A percentile compares a stretch with the other conserved stretches of the same genome.
Conservation (phyloP, 805 yeast genomes). For the Starmera amethionina region DNA sequence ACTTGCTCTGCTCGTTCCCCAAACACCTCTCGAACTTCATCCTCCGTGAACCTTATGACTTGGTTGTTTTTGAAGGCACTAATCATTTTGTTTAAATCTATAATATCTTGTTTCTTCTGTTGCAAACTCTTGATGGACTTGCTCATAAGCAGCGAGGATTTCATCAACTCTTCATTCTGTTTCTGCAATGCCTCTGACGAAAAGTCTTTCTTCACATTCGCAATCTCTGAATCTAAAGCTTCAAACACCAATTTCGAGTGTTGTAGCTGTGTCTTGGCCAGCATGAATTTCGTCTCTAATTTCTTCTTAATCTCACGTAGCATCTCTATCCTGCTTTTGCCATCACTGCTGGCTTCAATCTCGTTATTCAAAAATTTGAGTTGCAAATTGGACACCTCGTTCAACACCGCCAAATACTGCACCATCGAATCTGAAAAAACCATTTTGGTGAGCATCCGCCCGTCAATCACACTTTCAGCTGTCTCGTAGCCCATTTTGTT, state of each 20-base stretch:
- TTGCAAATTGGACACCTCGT: not conserved
- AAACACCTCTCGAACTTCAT: conserved; percentile 9
- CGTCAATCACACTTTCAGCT: too few relatives aligned
- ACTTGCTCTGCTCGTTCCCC: conserved; percentile 5
- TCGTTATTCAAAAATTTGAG: not conserved
- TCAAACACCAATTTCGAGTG: conserved; percentile 6
- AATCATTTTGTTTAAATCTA: conserved; percentile 9
- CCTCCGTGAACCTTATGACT: conserved; percentile 2
- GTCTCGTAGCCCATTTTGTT: too few relatives aligned
- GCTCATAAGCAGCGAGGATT: conserved; percentile 5
- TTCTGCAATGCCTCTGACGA: conserved; percentile 3
- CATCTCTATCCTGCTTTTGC: not conserved
- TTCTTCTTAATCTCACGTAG: conserved; percentile 2
- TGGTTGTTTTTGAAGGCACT: conserved; percentile 1
- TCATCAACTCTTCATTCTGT: conserved; percentile 5
- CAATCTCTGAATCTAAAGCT: conserved; percentile 2
- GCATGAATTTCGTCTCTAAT: conserved; percentile 3
- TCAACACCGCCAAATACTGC: not conserved
- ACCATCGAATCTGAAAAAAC: not conserved
- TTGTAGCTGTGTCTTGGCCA: conserved; percentile 4
- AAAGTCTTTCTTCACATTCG: not conserved
- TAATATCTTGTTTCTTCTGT: conserved; percentile 9
- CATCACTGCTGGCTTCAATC: not conserved
- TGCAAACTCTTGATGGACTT: conserved; percentile 8
- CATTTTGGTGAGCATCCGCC: too few relatives aligned